Evolutionary conservation across 2,329 filamentous ascomycete genomes (phyloP), one percentile per base, ranked within the genome.

Genomic region (Talaromyces atroroseus): DNA sequence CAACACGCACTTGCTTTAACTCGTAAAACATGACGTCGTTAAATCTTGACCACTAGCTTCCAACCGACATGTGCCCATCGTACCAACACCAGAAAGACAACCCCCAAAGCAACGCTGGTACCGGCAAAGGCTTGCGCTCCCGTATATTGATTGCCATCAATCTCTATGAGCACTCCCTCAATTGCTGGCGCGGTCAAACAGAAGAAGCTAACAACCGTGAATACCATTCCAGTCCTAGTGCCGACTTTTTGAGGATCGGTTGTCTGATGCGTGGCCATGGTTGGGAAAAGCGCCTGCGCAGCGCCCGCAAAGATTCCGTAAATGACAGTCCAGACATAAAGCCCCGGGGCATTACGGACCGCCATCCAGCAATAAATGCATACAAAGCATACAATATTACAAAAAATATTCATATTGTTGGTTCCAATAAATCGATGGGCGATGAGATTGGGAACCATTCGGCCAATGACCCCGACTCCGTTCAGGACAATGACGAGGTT

Each of bases 221-320:
- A 77, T 3, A 79, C 74, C 77, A 82, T 81, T 1, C 81, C 81
- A 66, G 82, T 80, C 20, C 80, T 69, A 12, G 80, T 76, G 0
- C 81, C 81, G 5, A 73, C 71, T 65, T 80, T 82, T 59, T 75
- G 75, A 58, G 81, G 56, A 63, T 83, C 51, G 76, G 0, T 74
- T 74, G 1, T 78, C 81, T 58, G 83, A 69, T 45, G 78, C 80
- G 79, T 80, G 38, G 87, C 65, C 0, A 80, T 82, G 0, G 85
- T 83, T 0, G 87, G 86, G 62, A 89, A 88, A 12, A 90, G 67
- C 5, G 52, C 52, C 49, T 56, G 52, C 3, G 53, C 49, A 21
- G 52, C 53, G 8, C 52, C 57, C 5, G 48, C 52, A 20, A 52
- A 40, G 3, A 56, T n/a, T 20, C 57, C 57, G 16, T 59, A 56